Conservation (phyloP, 2,329 filamentous ascomycete species). For the Tetracladium maxilliforme region DNA sequence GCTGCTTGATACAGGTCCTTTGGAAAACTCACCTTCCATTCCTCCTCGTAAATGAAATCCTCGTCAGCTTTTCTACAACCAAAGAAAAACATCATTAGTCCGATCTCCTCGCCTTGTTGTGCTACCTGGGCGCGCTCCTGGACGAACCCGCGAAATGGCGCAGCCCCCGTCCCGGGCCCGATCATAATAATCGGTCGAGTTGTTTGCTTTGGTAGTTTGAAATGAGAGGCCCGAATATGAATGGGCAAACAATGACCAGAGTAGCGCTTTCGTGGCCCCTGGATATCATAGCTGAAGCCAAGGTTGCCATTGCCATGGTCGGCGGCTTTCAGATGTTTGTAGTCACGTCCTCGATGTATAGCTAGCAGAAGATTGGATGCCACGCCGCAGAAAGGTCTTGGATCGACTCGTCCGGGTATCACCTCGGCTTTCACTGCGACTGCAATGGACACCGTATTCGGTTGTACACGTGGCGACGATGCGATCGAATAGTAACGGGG, state of each 20-base stretch:
- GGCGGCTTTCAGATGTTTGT: too few species aligned
- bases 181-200: conserved; percentile 9
- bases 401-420: not conserved
- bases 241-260: too few species aligned
- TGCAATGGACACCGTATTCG: conserved; percentile 1
- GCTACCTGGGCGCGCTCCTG: conserved; percentile 8
- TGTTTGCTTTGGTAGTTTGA: not conserved
- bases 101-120: conserved; percentile 3
- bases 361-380: conserved; percentile 1
- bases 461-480: conserved; percentile 1
- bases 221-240: too few species aligned
- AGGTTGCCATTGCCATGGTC: too few species aligned
- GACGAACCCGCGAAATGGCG: conserved; percentile 13
- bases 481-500: conserved; percentile 3
- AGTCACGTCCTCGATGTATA: too few species aligned
- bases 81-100: conserved; percentile 7
- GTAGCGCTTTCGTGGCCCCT: too few species aligned
- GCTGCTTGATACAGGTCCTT: too few species aligned
- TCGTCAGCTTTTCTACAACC: conserved; percentile 10
- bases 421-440: conserved; percentile 1
- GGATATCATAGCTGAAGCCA: too few species aligned
- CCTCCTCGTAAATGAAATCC: conserved; percentile 9
- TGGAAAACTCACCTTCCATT: too few species aligned
- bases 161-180: conserved; percentile 13
- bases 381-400: conserved; percentile 1